Evolutionary conservation across 768 basidiomycete genomes (phyloP).

Genomic region (Auriculariales sp.): DNA sequence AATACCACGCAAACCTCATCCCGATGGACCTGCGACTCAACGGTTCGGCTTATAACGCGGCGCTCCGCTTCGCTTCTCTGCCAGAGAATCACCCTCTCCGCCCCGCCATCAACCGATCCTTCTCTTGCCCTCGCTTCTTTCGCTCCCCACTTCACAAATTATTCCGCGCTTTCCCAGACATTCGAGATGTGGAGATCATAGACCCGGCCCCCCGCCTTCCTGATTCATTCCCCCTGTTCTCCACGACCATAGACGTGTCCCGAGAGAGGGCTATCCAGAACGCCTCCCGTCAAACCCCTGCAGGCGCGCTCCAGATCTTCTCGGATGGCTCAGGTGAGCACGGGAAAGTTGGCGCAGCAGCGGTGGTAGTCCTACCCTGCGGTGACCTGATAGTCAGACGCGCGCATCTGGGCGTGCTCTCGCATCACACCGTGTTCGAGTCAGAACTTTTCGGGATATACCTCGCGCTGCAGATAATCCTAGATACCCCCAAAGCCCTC

Average conservation of each 20-base stretch:
- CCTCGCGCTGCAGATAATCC: background rate
- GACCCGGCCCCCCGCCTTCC: background rate
- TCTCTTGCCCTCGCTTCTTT: background rate
- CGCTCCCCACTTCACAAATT: background rate
- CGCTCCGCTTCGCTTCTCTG: background rate
- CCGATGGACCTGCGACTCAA: background rate
- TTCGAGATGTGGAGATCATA: background rate
- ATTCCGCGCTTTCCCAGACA: background rate
- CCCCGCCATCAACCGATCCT: background rate
- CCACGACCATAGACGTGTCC: background rate
- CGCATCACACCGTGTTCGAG: background rate
- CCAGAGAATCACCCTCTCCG: background rate
- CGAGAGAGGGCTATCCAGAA: background rate
- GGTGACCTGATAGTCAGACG: background rate
- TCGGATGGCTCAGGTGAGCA: background rate
- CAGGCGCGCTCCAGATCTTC: background rate
- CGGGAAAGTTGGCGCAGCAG: background rate
- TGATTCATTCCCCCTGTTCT: background rate
- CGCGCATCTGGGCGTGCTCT: background rate
- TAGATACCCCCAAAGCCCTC: background rate
- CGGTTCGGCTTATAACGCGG: background rate
- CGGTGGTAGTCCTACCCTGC: background rate
- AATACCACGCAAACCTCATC: constrained; percentile 2
- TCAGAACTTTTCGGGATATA: background rate
- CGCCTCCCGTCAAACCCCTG: too few relatives aligned